Evolutionary conservation across 805 yeast genomes (phyloP).

Genomic region (Metschnikowia henanensis): DNA sequence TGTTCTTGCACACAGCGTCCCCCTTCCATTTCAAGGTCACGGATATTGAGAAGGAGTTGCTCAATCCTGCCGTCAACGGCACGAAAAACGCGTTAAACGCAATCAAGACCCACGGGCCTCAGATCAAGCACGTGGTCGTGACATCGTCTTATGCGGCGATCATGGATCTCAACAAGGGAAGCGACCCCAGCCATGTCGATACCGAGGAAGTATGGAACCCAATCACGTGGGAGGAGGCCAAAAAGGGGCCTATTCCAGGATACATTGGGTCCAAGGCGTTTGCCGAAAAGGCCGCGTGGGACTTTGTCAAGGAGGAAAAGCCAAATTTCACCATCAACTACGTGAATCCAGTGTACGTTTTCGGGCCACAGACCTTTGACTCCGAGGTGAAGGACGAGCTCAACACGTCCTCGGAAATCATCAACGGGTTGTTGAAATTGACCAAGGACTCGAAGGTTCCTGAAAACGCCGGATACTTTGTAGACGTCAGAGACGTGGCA

Average conservation of each 20-base stretch:
- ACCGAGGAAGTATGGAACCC: constrained; percentile 51
- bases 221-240: constrained; percentile 46
- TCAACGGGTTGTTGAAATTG: constrained; percentile 39
- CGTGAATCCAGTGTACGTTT: constrained; percentile 24
- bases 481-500: constrained; percentile 27
- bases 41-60: constrained; percentile 49
- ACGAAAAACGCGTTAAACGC: constrained; percentile 17
- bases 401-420: constrained; percentile 39
- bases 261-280: constrained; percentile 36
- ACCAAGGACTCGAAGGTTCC: constrained; percentile 22
- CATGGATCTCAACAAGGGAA: constrained; percentile 20
- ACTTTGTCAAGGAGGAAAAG: constrained; percentile 28
- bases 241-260: constrained; percentile 24
- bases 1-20: constrained; percentile 63
- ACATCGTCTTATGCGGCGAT: constrained; percentile 17
- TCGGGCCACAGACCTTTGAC: constrained; percentile 28
- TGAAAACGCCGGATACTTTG: constrained; percentile 18
- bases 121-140: constrained; percentile 13
- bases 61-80: constrained; percentile 51
- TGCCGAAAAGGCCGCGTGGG: constrained; percentile 39
- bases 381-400: constrained; percentile 31
- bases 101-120: constrained; percentile 11
- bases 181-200: constrained; percentile 27
- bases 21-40: constrained; percentile 49
- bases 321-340: constrained; percentile 39